Conservation (phyloP, 495 filamentous ascomycete species). For the Evernia prunastri region DNA sequence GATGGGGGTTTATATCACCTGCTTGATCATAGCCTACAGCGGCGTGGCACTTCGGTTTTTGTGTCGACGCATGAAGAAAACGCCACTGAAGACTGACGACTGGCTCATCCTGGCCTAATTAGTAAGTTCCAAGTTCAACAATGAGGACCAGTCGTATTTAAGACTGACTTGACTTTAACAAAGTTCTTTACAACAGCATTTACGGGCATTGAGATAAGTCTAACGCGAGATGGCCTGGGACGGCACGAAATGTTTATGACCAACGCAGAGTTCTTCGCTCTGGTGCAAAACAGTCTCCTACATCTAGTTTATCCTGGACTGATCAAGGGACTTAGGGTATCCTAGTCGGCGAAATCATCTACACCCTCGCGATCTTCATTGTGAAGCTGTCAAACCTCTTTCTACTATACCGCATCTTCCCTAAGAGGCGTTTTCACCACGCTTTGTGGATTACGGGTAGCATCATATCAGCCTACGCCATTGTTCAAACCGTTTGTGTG, state of each 20-base stretch:
- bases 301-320: background rate
- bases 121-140: background rate
- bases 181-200: background rate
- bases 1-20: background rate
- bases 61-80: background rate
- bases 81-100: background rate
- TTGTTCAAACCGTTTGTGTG: background rate
- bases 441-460: background rate
- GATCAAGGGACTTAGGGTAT: background rate
- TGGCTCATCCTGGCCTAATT: background rate
- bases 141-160: too few species aligned
- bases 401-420: background rate
- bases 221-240: constrained; percentile 9
- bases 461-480: background rate
- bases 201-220: background rate
- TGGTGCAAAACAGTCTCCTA: background rate
- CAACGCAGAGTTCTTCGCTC: background rate
- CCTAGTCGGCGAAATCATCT: background rate
- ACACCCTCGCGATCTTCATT: background rate
- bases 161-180: background rate
- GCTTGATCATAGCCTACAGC: background rate
- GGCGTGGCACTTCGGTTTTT: background rate
- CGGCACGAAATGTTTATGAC: background rate
- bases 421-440: background rate
- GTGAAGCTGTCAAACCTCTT: background rate